Base-by-base conservation (phyloP, 495 filamentous ascomycete species). In the Chaetomidium leptoderma region DNA sequence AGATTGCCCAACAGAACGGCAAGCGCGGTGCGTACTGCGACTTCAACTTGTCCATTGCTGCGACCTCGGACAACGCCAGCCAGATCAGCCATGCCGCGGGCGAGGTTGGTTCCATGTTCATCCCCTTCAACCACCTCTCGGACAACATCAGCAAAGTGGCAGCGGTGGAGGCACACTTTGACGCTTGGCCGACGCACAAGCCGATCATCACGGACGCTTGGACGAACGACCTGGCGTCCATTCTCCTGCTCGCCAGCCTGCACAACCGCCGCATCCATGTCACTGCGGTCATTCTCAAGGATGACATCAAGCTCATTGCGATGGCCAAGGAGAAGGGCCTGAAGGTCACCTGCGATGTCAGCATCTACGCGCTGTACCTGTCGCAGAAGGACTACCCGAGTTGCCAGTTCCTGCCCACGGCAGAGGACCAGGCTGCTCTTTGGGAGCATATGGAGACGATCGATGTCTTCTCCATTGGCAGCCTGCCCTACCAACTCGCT, bases 131-230 rank as follows among this genome's bases (percentile, higher is more conserved):
- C 69, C 88, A 92, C 66, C 73, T 91, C 9, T 89, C 87, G 21
- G 87, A 86, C 60, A 92, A 91, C 67, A 91, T 93, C 71, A 91
- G 84, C 78, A 90, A 90, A 74, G 89, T 92, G 37, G 86, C 89
- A 17, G 83, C 87, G 5, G 86, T 92, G 45, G 88, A 87, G 57
- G 85, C 83, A 49, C 89, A 93, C 73, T 92, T 93, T 61, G 84
- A 83, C 51, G 80, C 83, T 21, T 93, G 89, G 89, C 89, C 89
- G 26, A 78, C 78, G 3, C 85, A 83, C 74, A 93, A 93, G 73
- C 88, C 89, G 33, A 87, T 93, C 65, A 79, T 93, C 68, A 92
- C 89, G 9, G 89, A 93, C 72, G 89, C 89, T 30, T 90, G 88
- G 75, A 87, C 86, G 33, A 90, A 85, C 17, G 88, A 93, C 63